Conservation (phyloP, 768 basidiomycete genomes). For the Boletus subparvulus region DNA sequence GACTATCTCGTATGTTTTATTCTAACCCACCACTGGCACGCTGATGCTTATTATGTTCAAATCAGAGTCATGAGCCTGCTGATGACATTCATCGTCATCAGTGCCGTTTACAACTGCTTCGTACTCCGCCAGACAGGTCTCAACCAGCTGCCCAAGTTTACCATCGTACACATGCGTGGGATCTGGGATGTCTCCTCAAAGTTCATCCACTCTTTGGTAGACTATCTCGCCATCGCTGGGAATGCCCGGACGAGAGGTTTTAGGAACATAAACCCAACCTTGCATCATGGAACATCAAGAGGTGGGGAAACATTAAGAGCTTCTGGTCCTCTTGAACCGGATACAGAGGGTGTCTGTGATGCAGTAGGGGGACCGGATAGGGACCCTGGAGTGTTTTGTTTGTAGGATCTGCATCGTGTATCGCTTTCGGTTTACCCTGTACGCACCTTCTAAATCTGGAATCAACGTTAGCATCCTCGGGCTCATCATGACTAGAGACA, state of each 20-base stretch:
- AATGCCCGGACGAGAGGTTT: conserved; percentile 18
- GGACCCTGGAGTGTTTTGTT: neutral
- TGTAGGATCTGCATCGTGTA: conserved; percentile 12
- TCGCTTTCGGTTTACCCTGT: neutral
- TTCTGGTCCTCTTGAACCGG: conserved; percentile 26
- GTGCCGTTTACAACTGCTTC: conserved; percentile 76
- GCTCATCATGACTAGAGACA: conserved; percentile 18
- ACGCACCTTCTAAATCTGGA: conserved; percentile 25
- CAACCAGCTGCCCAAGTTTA: conserved; percentile 71
- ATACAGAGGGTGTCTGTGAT: conserved; percentile 2
- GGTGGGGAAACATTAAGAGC: conserved; percentile 27
- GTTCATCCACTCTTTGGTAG: conserved; percentile 13
- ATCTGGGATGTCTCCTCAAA: conserved; percentile 23
- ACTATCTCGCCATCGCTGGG: conserved; percentile 10
- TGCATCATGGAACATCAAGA: conserved; percentile 34
- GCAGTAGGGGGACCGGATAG: neutral
- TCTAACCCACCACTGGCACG: neutral
- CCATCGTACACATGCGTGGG: conserved; percentile 27
- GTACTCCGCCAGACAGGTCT: conserved; percentile 69
- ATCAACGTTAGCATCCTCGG: too few species aligned
- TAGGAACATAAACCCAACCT: conserved; percentile 19
- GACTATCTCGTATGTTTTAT: conserved; percentile 53
- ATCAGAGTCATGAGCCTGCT: conserved; percentile 55
- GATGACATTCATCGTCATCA: conserved; percentile 63
- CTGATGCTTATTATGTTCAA: neutral